Conservation (phyloP, 164 flowering plant genomes). For the Aristolochia fimbriata region DNA sequence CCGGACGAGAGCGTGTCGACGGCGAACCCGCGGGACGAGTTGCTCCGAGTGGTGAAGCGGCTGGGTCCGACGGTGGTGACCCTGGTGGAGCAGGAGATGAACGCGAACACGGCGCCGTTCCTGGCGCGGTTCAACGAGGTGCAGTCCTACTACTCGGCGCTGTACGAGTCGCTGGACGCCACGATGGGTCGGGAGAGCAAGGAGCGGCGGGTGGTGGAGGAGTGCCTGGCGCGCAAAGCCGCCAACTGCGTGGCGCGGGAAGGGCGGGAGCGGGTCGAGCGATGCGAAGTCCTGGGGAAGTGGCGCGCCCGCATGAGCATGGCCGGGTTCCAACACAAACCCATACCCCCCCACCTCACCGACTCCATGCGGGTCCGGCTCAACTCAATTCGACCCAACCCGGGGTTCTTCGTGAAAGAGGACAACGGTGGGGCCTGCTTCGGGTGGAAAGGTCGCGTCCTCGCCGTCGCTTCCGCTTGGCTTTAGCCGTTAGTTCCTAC, state of each 20-base stretch:
- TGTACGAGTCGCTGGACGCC: constrained; percentile 68
- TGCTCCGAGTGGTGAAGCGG: constrained; percentile 62
- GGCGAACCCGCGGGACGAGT: constrained; percentile 76
- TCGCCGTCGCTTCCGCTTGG: constrained; percentile 90
- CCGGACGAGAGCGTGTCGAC: constrained; percentile 93
- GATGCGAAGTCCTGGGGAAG: constrained; percentile 89
- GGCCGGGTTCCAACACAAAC: constrained; percentile 71
- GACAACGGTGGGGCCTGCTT: constrained; percentile 62
- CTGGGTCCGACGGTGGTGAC: constrained; percentile 56
- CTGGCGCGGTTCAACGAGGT: constrained; percentile 47
- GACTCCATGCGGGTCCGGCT: constrained; percentile 35
- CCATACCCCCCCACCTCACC: constrained; percentile 34
- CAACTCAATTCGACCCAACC: constrained; percentile 33
- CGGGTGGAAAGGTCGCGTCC: constrained; percentile 75
- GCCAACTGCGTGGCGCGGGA: constrained; percentile 73
- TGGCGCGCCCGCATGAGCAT: constrained; percentile 92
- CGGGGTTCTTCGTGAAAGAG: constrained; percentile 54
- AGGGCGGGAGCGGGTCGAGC: constrained; percentile 71
- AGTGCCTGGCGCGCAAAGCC: constrained; percentile 49
- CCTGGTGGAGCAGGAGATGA: constrained; percentile 75
- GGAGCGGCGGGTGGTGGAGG: constrained; percentile 48
- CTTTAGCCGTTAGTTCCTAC: no score
- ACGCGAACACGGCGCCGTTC: constrained; percentile 73
- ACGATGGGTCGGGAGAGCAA: constrained; percentile 23
- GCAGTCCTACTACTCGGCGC: constrained; percentile 41